These are phyloP conservation scores for Diaporthe nobilis DNA, from an alignment of 2,329 filamentous ascomycete species.

Conservation along the genomic window DNA sequence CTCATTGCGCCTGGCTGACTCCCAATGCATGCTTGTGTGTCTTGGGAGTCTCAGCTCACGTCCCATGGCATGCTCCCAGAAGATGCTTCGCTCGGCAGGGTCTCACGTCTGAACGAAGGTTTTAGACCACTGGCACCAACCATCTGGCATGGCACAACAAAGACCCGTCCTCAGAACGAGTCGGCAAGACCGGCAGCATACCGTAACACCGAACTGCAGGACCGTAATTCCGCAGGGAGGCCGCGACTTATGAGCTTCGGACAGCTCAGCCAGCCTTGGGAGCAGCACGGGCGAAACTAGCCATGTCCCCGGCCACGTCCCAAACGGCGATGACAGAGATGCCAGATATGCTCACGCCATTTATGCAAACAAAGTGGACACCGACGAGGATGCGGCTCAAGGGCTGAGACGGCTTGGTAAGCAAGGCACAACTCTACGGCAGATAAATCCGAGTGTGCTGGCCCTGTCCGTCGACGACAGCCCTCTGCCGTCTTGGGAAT, in stretches of 20 bases:
- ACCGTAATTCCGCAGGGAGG: not conserved
- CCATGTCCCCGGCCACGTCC: not conserved
- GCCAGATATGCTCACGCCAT: constrained; percentile 8
- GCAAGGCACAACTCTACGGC: not conserved
- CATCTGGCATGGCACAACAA: constrained; percentile 4
- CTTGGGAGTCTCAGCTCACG: not conserved
- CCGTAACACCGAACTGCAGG: not conserved
- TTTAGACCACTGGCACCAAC: not conserved
- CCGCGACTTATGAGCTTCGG: not conserved
- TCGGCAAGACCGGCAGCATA: not conserved
- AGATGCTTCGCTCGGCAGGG: not conserved
- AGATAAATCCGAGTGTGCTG: not conserved
- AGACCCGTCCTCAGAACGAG: not conserved
- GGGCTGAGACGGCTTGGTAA: constrained; percentile 20
- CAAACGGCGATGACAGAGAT: not conserved
- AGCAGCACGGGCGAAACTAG: not conserved
- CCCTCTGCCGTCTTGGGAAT: not conserved
- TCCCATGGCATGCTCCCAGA: not conserved
- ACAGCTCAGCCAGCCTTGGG: not conserved
- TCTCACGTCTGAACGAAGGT: not conserved
- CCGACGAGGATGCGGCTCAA: constrained; percentile 24
- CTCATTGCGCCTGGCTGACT: not conserved
- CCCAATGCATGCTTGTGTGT: not conserved
- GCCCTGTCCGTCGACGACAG: not conserved
- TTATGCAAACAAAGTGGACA: constrained; percentile 21